These are phyloP conservation scores for Limonium bicolor DNA, from an alignment of 148 eudicot genomes.

Conservation along the genomic window DNA sequence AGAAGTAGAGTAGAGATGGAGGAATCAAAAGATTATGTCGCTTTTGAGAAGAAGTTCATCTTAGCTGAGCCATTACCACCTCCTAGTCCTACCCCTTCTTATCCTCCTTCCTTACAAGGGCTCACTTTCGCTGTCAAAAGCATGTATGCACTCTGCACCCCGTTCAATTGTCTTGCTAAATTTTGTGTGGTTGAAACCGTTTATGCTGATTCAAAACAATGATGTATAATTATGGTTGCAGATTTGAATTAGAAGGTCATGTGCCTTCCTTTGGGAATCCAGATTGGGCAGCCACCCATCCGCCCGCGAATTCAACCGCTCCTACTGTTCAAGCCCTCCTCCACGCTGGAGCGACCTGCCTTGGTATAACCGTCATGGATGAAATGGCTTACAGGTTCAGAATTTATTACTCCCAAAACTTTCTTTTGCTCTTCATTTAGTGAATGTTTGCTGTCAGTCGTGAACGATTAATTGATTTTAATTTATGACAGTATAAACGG, in stretches of 20 bases:
- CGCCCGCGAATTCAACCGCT: constrained; percentile 51
- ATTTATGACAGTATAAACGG: constrained; percentile 52
- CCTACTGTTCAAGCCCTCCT: constrained; percentile 45
- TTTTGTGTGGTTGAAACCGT: neutral
- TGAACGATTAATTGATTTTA: neutral
- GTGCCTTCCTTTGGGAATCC: constrained; percentile 76
- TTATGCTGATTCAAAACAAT: neutral
- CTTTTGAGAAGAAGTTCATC: constrained; percentile 61
- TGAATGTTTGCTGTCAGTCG: neutral
- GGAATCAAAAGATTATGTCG: constrained; percentile 36
- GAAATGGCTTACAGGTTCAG: constrained; percentile 90
- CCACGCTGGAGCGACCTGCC: constrained; percentile 64
- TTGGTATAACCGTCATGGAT: constrained; percentile 89
- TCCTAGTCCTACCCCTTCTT: constrained; percentile 15
- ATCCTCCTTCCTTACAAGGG: constrained; percentile 45
- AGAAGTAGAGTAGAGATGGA: constrained; percentile 26
- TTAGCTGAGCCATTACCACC: constrained; percentile 9
- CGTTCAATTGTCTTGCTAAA: neutral
- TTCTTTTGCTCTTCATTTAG: neutral
- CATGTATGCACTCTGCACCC: constrained; percentile 23
- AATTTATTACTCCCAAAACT: neutral
- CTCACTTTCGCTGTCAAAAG: constrained; percentile 89
- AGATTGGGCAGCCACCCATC: constrained; percentile 70
- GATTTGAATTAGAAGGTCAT: constrained; percentile 71
- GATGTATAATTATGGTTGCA: constrained; percentile 18